Evolutionary conservation across 2,329 filamentous ascomycete species (phyloP), one percentile per base, ranked within the genome.

Genomic region (Ilyonectria mors-panacis): DNA sequence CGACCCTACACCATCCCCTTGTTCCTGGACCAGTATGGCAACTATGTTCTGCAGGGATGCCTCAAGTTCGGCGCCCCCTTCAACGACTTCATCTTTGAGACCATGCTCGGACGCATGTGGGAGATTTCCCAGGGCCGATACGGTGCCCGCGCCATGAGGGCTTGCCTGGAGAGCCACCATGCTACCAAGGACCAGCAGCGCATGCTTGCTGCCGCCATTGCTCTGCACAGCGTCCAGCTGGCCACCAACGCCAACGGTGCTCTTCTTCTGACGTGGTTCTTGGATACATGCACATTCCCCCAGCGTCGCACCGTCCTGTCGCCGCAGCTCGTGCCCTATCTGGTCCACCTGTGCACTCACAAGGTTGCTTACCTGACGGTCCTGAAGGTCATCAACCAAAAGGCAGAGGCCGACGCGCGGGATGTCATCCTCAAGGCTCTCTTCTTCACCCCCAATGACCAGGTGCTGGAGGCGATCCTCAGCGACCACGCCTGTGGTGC

Each of bases 351-450:
- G 7, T 98, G 96, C 86, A 98, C 96, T 0, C 96, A 99, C 86
- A 98, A 98, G 86, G 95, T 99, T 63, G 96, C 96, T 0, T 98
- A 98, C 78, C 86, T 98, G 68, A 99, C 96, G 0, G 95, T 99
- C 1, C 86, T 99, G 65, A 99, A 99, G 85, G 94, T 98, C 57
- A 97, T 99, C 81, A 99, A 99, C 79, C 96, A 99, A 81, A 94
- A 97, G 78, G 93, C 95, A 37, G 96, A 99, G 82, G 88, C 93
- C 0, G 95, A 98, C 68, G 96, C 96, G 4, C 90, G 96, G 13
- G 95, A 99, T 77, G 93, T 89, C 54, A 94, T 99, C 44, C 86
- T 98, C 45, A 92, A 94, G 79, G 95, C 95, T 2, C 85, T 99
- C 37, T 98, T 99, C 87, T 97, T 97, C 82, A 94, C 93, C 9